These are phyloP conservation scores for Coemansia sp. DNA, from an alignment of 192 early-diverging fungal species.

Conservation along the genomic window DNA sequence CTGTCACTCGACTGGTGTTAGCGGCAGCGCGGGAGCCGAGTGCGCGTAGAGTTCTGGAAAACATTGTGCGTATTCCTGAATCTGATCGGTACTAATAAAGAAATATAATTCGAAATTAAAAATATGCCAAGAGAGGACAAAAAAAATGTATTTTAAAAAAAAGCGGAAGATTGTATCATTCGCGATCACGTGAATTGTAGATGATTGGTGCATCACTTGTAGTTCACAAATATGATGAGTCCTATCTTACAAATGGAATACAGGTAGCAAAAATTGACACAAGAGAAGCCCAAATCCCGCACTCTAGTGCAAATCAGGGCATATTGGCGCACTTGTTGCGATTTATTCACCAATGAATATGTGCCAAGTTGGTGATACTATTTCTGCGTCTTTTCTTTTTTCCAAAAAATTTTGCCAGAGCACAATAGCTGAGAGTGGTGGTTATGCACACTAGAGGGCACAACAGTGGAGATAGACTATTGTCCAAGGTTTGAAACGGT, in stretches of 20 bases:
- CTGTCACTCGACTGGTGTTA: not conserved
- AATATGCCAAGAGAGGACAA: not conserved
- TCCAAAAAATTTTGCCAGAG: not conserved
- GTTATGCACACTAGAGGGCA: not conserved
- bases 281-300: no score
- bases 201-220: not conserved
- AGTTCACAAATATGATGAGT: no score
- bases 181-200: not conserved
- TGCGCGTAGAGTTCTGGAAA: constrained; percentile 19
- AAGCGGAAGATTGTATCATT: not conserved
- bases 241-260: no score
- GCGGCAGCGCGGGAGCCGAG: constrained; percentile 20
- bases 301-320: no score
- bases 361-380: not conserved
- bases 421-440: not conserved
- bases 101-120: not conserved
- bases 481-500: not conserved
- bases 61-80: constrained; percentile 14
- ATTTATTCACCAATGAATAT: not conserved
- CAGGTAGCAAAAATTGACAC: no score
- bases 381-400: not conserved
- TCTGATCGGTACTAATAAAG: not conserved
- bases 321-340: not conserved
- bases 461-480: not conserved
- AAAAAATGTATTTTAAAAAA: not conserved